Base-by-base conservation (phyloP, 1,284 basidiomycete species). In the Apiotrichum laibachii region DNA sequence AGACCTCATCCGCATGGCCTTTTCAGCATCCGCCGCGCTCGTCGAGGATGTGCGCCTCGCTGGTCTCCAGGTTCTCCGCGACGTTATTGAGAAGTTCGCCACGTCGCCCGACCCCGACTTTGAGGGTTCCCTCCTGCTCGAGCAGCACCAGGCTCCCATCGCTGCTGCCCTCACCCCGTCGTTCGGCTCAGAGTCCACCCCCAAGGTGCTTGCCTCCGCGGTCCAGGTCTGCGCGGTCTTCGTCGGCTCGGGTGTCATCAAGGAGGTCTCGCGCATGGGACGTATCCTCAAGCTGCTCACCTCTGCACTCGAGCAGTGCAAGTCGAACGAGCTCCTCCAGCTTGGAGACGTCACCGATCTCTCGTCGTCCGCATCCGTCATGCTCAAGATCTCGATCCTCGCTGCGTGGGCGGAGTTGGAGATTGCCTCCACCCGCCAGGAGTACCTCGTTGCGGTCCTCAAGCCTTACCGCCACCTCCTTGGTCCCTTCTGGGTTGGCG, bases 121-220 rank as follows among this genome's bases (percentile, higher is more conserved):
- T 70, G 88, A 91, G 47, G 90, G 92, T 62, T 86, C 91, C 0
- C 81, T 94, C 5, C 81, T 99, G 2, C 83, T 99, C n/a, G 95
- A 99, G 73, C 96, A 99, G 75, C 90, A 97, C 76, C 95, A 99
- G 79, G 96, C 96, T 0, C 95, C 96, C 0, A 96, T 99, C 60
- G 95, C 95, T 1, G 92, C 96, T 2, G 96, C 96, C 0, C 82
- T 99, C n/a, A 99, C 94, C 0, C 95, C 96, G 0, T 94, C 95
- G 0, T 99, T 99, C 72, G 90, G 90, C 5, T 82, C 89, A 0
- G 96, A 99, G 72, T 92, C 93, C 1, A 92, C 93, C 1, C 94
- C 95, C 0, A 95, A 99, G 73, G 95, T 99, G 22, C 75, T 98
- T 37, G 90, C 94, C 0, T 86, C 88, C 16, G 95, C 94, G 0